Base-by-base conservation (phyloP, 1,139 yeast species). In the Suhomyces maxii region DNA sequence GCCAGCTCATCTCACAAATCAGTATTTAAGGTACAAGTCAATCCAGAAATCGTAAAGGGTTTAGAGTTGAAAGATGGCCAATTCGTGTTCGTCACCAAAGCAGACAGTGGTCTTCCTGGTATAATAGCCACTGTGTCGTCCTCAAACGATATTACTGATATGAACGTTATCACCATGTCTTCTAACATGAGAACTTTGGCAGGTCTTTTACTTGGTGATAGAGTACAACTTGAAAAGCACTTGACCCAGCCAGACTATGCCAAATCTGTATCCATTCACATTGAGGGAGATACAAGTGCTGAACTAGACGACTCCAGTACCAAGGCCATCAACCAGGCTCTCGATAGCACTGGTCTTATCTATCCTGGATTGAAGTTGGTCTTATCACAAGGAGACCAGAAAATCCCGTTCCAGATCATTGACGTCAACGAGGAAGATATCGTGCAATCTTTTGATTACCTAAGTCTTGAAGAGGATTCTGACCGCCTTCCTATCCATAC, bases 181-280 rank as follows among this genome's bases (percentile, higher is more conserved):
- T 52, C 66, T 1, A 55, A 70, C 6, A 61, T 82, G 38, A 67
- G 95, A 49, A 61, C 68, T 2, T 68, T 84, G 18, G 77, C 80
- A 1, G 87, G 85, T 8, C 58, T 86, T 5, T 61, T 86, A 7
- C 68, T 86, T 9, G 97, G 97, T 28, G 96, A 89, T 56, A 68
- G 96, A 47, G 67, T 88, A 1, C 68, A 68, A 23, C 55, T 90
- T 0, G 59, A 60, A 8, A 83, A 76, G 54, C 67, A 70, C 31
- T 50, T 63, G 1, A 55, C 61, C 3, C 85, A 82, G 46, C 89
- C 89, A 3, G 63, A 65, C 1, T 75, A 76, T 54, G 84, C 85
- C 3, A 55, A 53, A 8, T 51, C 59, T 3, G 59, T 70, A 2
- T 39, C 51, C 2, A 45, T 69, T 1, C 18, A 46, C 30, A 14